These are phyloP conservation scores for Cryptococcus floricola DNA, from an alignment of 1,284 basidiomycete genomes.

Conservation along the genomic window DNA sequence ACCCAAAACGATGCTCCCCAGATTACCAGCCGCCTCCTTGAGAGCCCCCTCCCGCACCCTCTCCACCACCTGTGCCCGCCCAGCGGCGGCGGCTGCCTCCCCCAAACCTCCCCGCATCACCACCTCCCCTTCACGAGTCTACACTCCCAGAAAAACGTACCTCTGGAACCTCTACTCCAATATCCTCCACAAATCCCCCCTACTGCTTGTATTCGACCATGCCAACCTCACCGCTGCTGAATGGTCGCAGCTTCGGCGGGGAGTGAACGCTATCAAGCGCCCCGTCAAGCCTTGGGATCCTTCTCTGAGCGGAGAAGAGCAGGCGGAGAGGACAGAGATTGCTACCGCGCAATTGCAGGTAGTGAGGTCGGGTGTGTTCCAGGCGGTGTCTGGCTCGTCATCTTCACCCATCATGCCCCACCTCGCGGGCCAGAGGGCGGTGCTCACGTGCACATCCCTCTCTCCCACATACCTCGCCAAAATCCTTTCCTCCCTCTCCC, in stretches of 20 bases:
- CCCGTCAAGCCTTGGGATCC: conserved; percentile 16
- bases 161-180: conserved; percentile 46
- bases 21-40: background rate
- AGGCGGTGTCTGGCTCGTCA: conserved; percentile 16
- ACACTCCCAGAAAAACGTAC: conserved; percentile 46
- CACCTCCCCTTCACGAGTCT: conserved; percentile 23
- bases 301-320: background rate
- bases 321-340: conserved; percentile 2
- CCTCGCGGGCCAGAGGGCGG: conserved; percentile 38
- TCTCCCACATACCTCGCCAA: conserved; percentile 46
- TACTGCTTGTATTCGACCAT: conserved; percentile 50
- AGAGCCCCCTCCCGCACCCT: background rate
- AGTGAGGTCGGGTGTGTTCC: conserved; percentile 46
- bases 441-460: conserved; percentile 43
- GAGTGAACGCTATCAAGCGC: conserved; percentile 34
- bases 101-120: conserved; percentile 6
- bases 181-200: conserved; percentile 39
- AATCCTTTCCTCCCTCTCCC: conserved; percentile 39
- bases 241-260: conserved; percentile 35
- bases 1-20: conserved; percentile 1
- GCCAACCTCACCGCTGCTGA: conserved; percentile 46
- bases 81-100: conserved; percentile 1
- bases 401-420: conserved; percentile 7
- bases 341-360: conserved; percentile 35
- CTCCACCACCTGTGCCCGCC: background rate